These are phyloP conservation scores for Pulveroboletus ravenelii DNA, from an alignment of 768 basidiomycete genomes.

Conservation along the genomic window DNA sequence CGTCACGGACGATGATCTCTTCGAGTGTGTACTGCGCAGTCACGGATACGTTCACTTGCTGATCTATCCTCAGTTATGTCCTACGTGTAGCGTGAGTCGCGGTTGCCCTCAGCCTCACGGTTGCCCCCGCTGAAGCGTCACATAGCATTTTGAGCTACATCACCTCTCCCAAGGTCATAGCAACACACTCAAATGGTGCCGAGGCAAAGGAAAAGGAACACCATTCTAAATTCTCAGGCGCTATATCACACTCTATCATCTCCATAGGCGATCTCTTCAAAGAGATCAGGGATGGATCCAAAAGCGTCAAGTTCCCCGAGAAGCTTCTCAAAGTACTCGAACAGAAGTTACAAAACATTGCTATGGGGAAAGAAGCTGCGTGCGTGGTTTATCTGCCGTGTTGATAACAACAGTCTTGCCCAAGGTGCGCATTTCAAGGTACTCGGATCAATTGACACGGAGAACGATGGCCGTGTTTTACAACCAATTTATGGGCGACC, in stretches of 20 bases:
- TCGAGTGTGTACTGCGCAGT: constrained; percentile 53
- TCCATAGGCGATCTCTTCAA: constrained; percentile 77
- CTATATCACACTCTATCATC: constrained; percentile 51
- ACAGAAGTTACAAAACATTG: constrained; percentile 83
- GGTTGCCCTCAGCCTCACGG: neutral
- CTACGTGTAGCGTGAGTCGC: constrained; percentile 76
- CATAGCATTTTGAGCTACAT: constrained; percentile 68
- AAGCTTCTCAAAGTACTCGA: constrained; percentile 89
- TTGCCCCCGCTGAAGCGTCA: constrained; percentile 7
- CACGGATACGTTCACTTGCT: neutral
- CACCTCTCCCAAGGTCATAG: constrained; percentile 52
- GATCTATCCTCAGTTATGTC: constrained; percentile 53
- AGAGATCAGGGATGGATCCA: constrained; percentile 71
- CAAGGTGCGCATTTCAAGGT: constrained; percentile 41
- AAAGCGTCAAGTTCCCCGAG: constrained; percentile 90
- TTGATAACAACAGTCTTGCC: constrained; percentile 2
- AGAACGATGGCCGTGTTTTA: constrained; percentile 92
- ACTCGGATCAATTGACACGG: constrained; percentile 85
- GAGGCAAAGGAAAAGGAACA: constrained; percentile 59
- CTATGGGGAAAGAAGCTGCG: constrained; percentile 89
- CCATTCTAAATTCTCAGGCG: constrained; percentile 59
- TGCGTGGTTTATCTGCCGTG: constrained; percentile 39
- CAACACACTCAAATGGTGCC: constrained; percentile 26
- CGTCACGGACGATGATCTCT: constrained; percentile 81
- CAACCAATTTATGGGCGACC: constrained; percentile 79